Conservation (phyloP, 78 protist species). For the Dictyostelium intermedium region DNA sequence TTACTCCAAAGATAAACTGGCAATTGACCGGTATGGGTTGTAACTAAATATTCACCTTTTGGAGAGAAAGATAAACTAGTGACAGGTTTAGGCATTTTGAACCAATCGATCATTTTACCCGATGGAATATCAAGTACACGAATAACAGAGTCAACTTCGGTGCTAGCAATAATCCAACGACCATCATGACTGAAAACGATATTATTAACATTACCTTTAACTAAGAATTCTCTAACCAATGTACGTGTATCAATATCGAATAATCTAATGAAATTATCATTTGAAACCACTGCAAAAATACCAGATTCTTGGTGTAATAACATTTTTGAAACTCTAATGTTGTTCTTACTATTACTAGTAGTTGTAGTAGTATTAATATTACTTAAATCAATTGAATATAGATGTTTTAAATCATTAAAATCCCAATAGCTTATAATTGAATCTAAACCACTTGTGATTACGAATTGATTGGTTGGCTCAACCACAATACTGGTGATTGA, state of each 20-base stretch:
- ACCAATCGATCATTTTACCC: slow-evolving; percentile 80
- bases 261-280: slow-evolving; percentile 55
- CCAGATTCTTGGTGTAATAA: slow-evolving; percentile 34
- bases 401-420: background rate
- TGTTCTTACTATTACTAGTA: background rate
- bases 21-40: slow-evolving; percentile 59
- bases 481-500: slow-evolving; percentile 15
- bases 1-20: slow-evolving; percentile 79
- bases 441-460: slow-evolving; percentile 22
- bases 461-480: slow-evolving; percentile 30
- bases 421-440: slow-evolving; percentile 43
- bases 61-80: slow-evolving; percentile 64
- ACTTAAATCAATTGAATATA: background rate
- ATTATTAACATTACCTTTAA: slow-evolving; percentile 32
- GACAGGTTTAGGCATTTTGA: slow-evolving; percentile 36
- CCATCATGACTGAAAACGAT: slow-evolving; percentile 52
- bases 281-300: slow-evolving; percentile 68
- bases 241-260: slow-evolving; percentile 47
- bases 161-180: slow-evolving; percentile 45
- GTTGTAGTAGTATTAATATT: background rate
- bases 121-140: slow-evolving; percentile 81
- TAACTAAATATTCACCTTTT: slow-evolving; percentile 54
- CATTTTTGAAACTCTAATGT: background rate
- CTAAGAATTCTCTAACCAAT: slow-evolving; percentile 62
- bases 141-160: slow-evolving; percentile 20